Evolutionary conservation across 2,329 filamentous ascomycete genomes (phyloP).

Genomic region (Pyrenochaeta sp.): DNA sequence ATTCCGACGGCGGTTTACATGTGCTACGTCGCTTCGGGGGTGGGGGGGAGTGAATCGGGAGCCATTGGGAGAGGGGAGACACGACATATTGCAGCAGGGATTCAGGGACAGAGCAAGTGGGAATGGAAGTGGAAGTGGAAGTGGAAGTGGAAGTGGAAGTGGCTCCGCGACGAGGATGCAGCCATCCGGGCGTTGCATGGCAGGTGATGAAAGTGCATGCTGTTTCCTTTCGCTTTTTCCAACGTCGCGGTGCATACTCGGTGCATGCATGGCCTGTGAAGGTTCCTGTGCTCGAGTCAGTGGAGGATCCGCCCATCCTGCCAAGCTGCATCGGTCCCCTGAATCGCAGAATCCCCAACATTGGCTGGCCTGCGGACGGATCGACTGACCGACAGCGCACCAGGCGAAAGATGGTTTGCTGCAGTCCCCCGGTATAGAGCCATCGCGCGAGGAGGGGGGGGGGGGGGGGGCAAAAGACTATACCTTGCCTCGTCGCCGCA

Average conservation of each 20-base stretch:
- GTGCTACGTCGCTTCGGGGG: slow-evolving; percentile 16
- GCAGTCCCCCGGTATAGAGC: slow-evolving; percentile 13
- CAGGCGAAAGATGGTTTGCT: slow-evolving; percentile 18
- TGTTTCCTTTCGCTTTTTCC: no score
- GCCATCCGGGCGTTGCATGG: neutral
- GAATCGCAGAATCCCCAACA: slow-evolving; percentile 8
- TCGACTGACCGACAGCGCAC: slow-evolving; percentile 15
- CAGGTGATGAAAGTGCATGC: neutral
- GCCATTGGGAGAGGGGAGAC: slow-evolving; percentile 5
- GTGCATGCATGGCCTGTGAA: slow-evolving; percentile 15
- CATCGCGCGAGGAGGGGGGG: no score
- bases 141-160: no score
- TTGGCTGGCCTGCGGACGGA: neutral
- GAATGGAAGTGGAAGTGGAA: no score
- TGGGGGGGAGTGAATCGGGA: slow-evolving; percentile 8
- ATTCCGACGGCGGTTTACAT: slow-evolving; percentile 10
- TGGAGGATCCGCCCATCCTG: slow-evolving; percentile 8
- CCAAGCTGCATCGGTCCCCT: slow-evolving; percentile 16
- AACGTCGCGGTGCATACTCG: slow-evolving; percentile 3
- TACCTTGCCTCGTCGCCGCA: slow-evolving; percentile 1
- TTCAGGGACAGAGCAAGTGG: no score
- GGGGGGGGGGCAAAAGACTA: slow-evolving; percentile 8
- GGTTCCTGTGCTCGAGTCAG: slow-evolving; percentile 7
- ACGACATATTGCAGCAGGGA: neutral
- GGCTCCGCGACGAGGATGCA: neutral